phyloP scores from a whole-genome alignment of 352 stramenopile species.

The Globisporangium cystogenes region DNA sequence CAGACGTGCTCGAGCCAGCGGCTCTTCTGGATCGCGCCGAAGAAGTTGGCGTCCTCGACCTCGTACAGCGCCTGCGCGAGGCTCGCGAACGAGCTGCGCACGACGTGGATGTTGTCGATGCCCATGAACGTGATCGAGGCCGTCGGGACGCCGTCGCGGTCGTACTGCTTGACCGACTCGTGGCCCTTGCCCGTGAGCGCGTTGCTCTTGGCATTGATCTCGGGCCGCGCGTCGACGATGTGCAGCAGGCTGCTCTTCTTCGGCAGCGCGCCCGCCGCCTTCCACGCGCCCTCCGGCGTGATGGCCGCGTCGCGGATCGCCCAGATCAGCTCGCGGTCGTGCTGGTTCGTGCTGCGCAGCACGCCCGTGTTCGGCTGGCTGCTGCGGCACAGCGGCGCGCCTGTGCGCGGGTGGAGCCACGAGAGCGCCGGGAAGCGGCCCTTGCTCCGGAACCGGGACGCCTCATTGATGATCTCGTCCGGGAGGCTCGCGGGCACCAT shows the following conservation, averaged over 20 bases:
- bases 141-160: conserved; percentile 59
- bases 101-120: conserved; percentile 92
- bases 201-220: conserved; percentile 91
- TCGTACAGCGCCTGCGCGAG: conserved; percentile 74
- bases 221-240: conserved; percentile 88
- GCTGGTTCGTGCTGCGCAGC: conserved; percentile 85
- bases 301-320: conserved; percentile 78
- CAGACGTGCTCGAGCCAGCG: conserved; percentile 80
- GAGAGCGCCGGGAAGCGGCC: conserved; percentile 79
- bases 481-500: conserved; percentile 55
- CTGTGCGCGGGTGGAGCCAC: conserved; percentile 88
- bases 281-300: conserved; percentile 30
- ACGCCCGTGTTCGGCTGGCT: conserved; percentile 96
- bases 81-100: conserved; percentile 74
- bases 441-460: conserved; percentile 71
- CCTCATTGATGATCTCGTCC: conserved; percentile 67
- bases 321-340: conserved; percentile 91
- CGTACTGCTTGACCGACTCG: conserved; percentile 86
- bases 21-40: conserved; percentile 72
- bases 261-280: conserved; percentile 19
- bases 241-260: conserved; percentile 76
- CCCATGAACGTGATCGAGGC: conserved; percentile 87
- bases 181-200: conserved; percentile 86
- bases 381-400: conserved; percentile 90
- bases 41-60: conserved; percentile 84